Base-by-base conservation (phyloP, 345 rosid species). In the Carallia pectinifolia region DNA sequence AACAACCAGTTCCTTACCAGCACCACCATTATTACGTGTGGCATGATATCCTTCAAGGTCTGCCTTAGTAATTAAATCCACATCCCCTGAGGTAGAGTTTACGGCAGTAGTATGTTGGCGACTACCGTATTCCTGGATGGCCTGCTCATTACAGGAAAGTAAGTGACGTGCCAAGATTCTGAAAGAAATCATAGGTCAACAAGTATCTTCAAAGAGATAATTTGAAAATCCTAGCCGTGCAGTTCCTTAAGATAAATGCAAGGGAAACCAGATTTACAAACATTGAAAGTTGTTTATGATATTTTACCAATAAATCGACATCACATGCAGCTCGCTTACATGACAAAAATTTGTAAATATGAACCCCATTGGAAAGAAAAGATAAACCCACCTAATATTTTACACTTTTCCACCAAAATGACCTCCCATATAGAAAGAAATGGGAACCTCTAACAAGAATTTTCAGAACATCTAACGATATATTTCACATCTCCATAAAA, bases 21-120 rank as follows among this genome's bases (percentile, higher is more conserved):
- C 10, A 9, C 66, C 56, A 68, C 61, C 55, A 62, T 82, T 67
- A 37, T 79, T 84, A 17, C 33, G 55, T 39, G 77, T 23, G 68
- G 87, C 71, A 16, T 77, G 73, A 53, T 84, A 87, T 19, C 90
- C 88, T 80, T 87, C 90, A 19, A 84, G 88, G 76, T 85, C 90
- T 7, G 81, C 90, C 65, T 83, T 81, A 62, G 88, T 83, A 64
- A 84, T 83, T 60, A 84, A 67, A 68, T 84, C 88, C 36, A 77
- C 85, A 61, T 87, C 90, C 6, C 65, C 74, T 12, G 84, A 77
- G 8, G 81, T 83, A 67, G 84, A 79, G 54, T 33, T 60, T 18
- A 69, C 16, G 10, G 66, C 39, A 38, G 65, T 53, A 13, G 75
- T 27, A 37, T 62, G 71, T 38, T 40, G 82, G 37, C 58, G 69